Evolutionary conservation across 2,329 filamentous ascomycete species (phyloP).

Genomic region (Stagonosporopsis cucurbitacearum): DNA sequence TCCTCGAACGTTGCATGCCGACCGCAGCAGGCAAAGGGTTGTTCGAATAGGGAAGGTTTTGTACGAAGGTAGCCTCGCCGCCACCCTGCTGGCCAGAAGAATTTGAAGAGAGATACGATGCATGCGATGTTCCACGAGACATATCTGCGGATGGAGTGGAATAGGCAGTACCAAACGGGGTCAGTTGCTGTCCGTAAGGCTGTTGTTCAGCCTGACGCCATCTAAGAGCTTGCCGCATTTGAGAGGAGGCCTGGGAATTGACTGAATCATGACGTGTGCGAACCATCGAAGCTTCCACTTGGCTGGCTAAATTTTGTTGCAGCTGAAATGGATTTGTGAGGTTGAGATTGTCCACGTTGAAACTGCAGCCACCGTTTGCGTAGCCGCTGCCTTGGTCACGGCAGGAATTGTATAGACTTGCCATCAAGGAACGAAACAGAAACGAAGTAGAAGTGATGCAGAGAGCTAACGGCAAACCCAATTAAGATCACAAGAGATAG

Average conservation of each 20-base stretch:
- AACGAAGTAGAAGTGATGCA: not conserved
- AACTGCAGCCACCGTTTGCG: not conserved
- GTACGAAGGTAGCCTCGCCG: not conserved
- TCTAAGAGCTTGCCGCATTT: not conserved
- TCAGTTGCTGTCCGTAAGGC: conserved; percentile 17
- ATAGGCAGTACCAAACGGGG: conserved; percentile 5
- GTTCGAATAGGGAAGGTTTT: not conserved
- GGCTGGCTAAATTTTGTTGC: not conserved
- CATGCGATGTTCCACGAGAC: conserved; percentile 20
- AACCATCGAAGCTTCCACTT: conserved; percentile 7
- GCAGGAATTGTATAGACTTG: not conserved
- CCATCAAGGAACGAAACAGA: not conserved
- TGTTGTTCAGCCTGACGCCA: conserved; percentile 27
- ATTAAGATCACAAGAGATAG: not conserved
- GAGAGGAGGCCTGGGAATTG: conserved; percentile 2
- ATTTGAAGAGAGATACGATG: conserved; percentile 19
- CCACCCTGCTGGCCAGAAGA: conserved; percentile 6
- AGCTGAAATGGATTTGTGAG: not conserved
- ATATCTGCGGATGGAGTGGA: conserved; percentile 16
- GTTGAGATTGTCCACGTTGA: not conserved
- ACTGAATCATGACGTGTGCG: conserved; percentile 24
- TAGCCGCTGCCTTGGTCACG: not conserved
- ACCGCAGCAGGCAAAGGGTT: not conserved
- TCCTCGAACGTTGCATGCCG: conserved; percentile 1
- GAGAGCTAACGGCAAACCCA: not conserved